Evolutionary conservation across 768 basidiomycete genomes (phyloP).

Genomic region (Hygrophorus pudorinus): DNA sequence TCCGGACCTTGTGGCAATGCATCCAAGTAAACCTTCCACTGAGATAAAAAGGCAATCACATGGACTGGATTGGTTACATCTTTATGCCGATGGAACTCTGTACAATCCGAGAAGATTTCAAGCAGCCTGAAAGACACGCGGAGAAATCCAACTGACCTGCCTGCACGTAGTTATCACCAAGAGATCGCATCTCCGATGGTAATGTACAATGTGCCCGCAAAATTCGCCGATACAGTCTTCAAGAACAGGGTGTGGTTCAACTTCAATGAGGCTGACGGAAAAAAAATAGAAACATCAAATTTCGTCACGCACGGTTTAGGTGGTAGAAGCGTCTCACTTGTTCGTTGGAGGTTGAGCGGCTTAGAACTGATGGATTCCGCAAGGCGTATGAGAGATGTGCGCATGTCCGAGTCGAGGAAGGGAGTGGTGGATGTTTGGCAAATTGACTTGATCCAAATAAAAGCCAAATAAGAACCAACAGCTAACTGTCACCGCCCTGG

Average conservation of each 20-base stretch:
- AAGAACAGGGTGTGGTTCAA: background rate
- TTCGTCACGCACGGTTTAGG: constrained; percentile 59
- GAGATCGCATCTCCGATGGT: constrained; percentile 67
- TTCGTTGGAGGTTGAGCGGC: constrained; percentile 49
- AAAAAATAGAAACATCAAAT: background rate
- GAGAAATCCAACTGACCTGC: constrained; percentile 35
- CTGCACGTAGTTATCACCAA: constrained; percentile 85
- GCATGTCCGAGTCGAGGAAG: constrained; percentile 23
- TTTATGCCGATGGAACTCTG: constrained; percentile 83
- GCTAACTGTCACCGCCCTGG: too few species aligned
- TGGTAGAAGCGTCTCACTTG: constrained; percentile 65
- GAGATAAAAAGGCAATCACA: constrained; percentile 89
- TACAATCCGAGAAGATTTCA: constrained; percentile 2
- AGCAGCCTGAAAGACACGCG: background rate
- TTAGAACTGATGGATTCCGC: constrained; percentile 50
- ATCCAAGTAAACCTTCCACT: constrained; percentile 94
- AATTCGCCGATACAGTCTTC: constrained; percentile 71
- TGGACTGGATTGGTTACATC: constrained; percentile 76
- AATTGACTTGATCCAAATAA: background rate
- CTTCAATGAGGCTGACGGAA: too few species aligned
- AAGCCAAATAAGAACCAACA: too few species aligned
- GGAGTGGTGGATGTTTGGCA: background rate
- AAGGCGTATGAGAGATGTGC: constrained; percentile 29
- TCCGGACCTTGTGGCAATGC: constrained; percentile 41
- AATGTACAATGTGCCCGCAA: constrained; percentile 71